These are phyloP conservation scores for Boletus semigastroideus DNA, from an alignment of 1,284 basidiomycete genomes.

Conservation along the genomic window DNA sequence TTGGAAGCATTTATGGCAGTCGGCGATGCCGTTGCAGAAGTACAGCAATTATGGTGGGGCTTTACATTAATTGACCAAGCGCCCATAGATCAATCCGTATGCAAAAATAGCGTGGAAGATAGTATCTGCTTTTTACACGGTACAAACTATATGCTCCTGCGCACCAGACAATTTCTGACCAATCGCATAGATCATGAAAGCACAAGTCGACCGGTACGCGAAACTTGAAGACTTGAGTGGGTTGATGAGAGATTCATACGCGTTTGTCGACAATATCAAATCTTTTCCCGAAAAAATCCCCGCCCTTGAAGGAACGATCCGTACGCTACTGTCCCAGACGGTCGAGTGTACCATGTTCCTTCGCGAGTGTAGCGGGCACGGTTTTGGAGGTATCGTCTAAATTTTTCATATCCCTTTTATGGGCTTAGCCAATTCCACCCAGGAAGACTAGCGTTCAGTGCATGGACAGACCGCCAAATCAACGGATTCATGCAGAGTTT, in stretches of 20 bases:
- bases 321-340: slow-evolving; percentile 29
- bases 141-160: not conserved
- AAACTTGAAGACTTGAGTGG: slow-evolving; percentile 24
- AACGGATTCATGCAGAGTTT: slow-evolving; percentile 25
- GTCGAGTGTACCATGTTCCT: slow-evolving; percentile 37
- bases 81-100: slow-evolving; percentile 24
- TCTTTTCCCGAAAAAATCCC: slow-evolving; percentile 30
- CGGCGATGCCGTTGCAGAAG: slow-evolving; percentile 25
- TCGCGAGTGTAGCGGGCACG: slow-evolving; percentile 32
- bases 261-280: slow-evolving; percentile 32
- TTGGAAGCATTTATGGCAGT: slow-evolving; percentile 27
- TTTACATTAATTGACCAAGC: not conserved
- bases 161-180: slow-evolving; percentile 10
- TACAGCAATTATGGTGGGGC: not conserved
- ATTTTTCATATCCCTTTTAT: too few species aligned
- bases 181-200: slow-evolving; percentile 24
- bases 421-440: not conserved
- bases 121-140: slow-evolving; percentile 28
- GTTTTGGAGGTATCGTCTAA: slow-evolving; percentile 29
- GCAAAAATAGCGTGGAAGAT: slow-evolving; percentile 28
- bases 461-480: slow-evolving; percentile 25
- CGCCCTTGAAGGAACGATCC: slow-evolving; percentile 28
- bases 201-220: slow-evolving; percentile 26
- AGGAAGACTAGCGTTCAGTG: slow-evolving; percentile 18
- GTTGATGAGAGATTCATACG: slow-evolving; percentile 32